Percentiles rank a stretch among this genome's conserved stretches.
Evolutionary conservation across 176 grass and related monocot genomes (phyloP).

Genomic region (Hordeum marinum): DNA sequence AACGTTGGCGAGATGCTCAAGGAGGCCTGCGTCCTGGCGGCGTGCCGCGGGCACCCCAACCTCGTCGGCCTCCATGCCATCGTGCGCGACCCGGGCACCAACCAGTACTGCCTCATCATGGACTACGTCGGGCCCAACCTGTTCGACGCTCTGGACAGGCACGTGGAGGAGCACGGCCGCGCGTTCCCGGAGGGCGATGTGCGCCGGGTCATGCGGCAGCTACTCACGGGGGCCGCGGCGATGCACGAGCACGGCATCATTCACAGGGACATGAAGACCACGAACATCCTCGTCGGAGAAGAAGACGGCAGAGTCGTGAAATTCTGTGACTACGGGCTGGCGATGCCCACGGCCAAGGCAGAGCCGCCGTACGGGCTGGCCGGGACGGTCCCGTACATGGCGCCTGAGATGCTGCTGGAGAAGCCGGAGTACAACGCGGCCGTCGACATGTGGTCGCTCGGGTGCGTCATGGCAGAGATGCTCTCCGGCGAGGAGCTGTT

Average conservation of each 20-base stretch:
- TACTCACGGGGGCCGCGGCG: background rate
- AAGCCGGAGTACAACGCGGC: conserved; percentile 10
- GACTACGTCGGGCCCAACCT: conserved; percentile 35
- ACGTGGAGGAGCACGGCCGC: background rate
- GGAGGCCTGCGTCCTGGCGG: background rate
- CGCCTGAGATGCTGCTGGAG: conserved; percentile 19
- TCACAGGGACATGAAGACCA: conserved; percentile 41
- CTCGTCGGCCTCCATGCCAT: conserved; percentile 29
- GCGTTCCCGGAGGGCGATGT: conserved; percentile 16
- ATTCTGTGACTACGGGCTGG: conserved; percentile 37
- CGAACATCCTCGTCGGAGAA: conserved; percentile 25
- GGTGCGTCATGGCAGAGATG: conserved; percentile 46
- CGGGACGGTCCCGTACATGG: conserved; percentile 21
- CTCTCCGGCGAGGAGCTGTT: conserved; percentile 20
- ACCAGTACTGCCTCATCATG: conserved; percentile 14
- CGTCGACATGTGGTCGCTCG: conserved; percentile 40
- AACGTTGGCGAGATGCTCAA: background rate
- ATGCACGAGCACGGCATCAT: conserved; percentile 25
- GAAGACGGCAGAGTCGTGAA: background rate
- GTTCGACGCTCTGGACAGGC: background rate
- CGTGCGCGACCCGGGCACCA: background rate
- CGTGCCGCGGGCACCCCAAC: background rate
- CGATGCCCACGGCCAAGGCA: background rate
- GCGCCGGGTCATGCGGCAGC: conserved; percentile 22
- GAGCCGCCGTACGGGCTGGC: background rate